These are phyloP conservation scores for Dorcoceras hygrometricum DNA, from an alignment of 257 asterid species.

Conservation along the genomic window DNA sequence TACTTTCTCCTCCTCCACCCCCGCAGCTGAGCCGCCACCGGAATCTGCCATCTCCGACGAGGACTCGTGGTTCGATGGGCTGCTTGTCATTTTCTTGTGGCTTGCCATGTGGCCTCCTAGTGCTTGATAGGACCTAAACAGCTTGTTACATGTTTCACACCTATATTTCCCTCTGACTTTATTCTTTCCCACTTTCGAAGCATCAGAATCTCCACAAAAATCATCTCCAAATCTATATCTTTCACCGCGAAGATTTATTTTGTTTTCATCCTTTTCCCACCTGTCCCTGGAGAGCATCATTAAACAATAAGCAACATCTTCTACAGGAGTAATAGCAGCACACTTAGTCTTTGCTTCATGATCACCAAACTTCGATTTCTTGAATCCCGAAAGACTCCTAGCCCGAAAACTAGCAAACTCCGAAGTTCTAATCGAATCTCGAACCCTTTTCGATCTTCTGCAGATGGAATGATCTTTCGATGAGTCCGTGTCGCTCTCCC, in stretches of 20 bases:
- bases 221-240: constrained; percentile 14
- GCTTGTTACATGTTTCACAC: constrained; percentile 72
- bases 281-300: constrained; percentile 79
- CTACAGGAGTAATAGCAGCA: constrained; percentile 49
- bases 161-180: constrained; percentile 53
- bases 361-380: constrained; percentile 26
- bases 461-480: constrained; percentile 31
- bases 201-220: constrained; percentile 30
- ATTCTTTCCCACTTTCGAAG: constrained; percentile 28
- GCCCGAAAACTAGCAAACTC: constrained; percentile 17
- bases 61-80: constrained; percentile 4
- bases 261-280: constrained; percentile 38
- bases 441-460: constrained; percentile 50
- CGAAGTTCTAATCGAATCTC: constrained; percentile 36
- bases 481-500: constrained; percentile 69
- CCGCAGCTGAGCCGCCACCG: not conserved
- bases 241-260: not conserved
- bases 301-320: constrained; percentile 70
- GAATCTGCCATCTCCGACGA: constrained; percentile 9
- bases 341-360: not conserved
- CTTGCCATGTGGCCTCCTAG: constrained; percentile 94
- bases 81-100: constrained; percentile 58
- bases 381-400: constrained; percentile 8
- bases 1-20: constrained; percentile 37
- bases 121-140: constrained; percentile 80